A percentile compares a stretch with the other conserved stretches of the same genome.
These are phyloP conservation scores for Cornus controversa DNA, from an alignment of 148 eudicot genomes.

Conservation along the genomic window DNA sequence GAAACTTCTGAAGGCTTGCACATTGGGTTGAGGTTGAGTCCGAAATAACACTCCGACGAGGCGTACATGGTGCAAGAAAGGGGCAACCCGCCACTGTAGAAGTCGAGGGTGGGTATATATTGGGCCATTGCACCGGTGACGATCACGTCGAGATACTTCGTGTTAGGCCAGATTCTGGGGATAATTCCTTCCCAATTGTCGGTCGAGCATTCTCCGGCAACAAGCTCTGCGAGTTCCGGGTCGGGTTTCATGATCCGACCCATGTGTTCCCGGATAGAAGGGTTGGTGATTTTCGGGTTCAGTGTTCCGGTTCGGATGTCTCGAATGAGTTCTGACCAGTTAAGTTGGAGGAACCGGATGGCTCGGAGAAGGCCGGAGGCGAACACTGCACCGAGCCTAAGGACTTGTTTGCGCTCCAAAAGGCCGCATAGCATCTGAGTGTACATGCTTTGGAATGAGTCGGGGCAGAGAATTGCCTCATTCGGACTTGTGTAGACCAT, in stretches of 20 bases:
- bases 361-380: constrained; percentile 90
- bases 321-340: constrained; percentile 50
- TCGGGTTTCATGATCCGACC: constrained; percentile 40
- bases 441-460: constrained; percentile 86
- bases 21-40: constrained; percentile 79
- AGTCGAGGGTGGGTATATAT: constrained; percentile 73
- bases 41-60: constrained; percentile 77
- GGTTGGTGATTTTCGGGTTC: constrained; percentile 43
- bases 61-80: constrained; percentile 82
- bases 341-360: constrained; percentile 85
- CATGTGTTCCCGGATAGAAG: constrained; percentile 34
- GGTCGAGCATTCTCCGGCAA: constrained; percentile 36
- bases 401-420: constrained; percentile 56
- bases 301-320: constrained; percentile 64
- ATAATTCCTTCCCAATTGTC: constrained; percentile 80
- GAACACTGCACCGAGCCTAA: constrained; percentile 79
- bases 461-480: constrained; percentile 79
- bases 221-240: constrained; percentile 51
- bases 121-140: constrained; percentile 93
- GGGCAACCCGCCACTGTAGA: constrained; percentile 76
- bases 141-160: constrained; percentile 75
- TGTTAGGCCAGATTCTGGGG: constrained; percentile 76
- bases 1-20: constrained; percentile 76
- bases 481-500: constrained; percentile 76
- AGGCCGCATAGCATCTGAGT: constrained; percentile 86